These are phyloP conservation scores for Stylonectria norvegica DNA, from an alignment of 2,329 filamentous ascomycete genomes.

Conservation along the genomic window DNA sequence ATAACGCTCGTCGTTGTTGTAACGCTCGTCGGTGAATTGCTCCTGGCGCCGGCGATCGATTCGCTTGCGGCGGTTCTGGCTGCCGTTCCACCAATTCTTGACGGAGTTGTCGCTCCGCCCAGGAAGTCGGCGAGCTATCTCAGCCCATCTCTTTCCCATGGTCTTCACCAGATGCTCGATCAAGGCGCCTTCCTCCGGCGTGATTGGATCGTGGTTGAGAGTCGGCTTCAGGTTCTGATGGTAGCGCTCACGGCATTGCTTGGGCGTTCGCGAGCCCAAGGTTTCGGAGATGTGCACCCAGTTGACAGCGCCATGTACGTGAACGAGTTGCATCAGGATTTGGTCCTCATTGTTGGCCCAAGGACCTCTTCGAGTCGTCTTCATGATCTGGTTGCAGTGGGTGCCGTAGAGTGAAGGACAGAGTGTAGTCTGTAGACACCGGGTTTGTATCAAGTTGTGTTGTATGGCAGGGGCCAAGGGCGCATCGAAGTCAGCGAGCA, in stretches of 20 bases:
- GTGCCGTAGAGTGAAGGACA: no score
- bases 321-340: constrained; percentile 66
- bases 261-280: constrained; percentile 76
- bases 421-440: no score
- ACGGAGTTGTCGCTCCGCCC: constrained; percentile 85
- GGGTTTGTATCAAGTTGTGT: no score
- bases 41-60: constrained; percentile 38
- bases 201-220: constrained; percentile 71
- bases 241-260: constrained; percentile 92
- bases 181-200: constrained; percentile 62
- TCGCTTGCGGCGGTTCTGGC: constrained; percentile 73
- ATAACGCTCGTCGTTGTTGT: constrained; percentile 9
- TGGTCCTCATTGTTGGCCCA: constrained; percentile 79
- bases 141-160: constrained; percentile 87
- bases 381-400: no score
- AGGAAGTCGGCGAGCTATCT: constrained; percentile 78
- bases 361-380: constrained; percentile 58
- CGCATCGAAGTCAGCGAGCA: no score
- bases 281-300: constrained; percentile 83
- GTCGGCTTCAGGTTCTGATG: constrained; percentile 86
- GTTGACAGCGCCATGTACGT: constrained; percentile 67
- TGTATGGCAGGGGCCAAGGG: no score
- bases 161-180: constrained; percentile 76
- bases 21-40: constrained; percentile 21
- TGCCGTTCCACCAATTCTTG: constrained; percentile 98